These are phyloP conservation scores for Candida patagonica DNA, from an alignment of 805 yeast species.

Conservation along the genomic window DNA sequence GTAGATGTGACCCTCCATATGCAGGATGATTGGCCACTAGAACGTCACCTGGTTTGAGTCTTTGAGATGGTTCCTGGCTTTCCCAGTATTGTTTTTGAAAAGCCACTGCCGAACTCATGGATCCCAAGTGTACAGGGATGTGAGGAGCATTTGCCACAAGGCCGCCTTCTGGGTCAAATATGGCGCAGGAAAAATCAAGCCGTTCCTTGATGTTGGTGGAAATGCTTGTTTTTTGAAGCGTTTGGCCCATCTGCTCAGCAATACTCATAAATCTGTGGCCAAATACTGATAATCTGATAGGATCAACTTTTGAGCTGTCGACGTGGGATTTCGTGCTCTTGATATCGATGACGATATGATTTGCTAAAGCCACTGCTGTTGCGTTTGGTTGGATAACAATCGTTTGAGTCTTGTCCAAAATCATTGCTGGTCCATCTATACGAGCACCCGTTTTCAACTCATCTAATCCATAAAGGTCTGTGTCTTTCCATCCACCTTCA, in stretches of 20 bases:
- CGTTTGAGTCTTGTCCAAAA: conserved; percentile 77
- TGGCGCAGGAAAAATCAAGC: conserved; percentile 75
- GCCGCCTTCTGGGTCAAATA: conserved; percentile 68
- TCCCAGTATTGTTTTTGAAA: conserved; percentile 59
- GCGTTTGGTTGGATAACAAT: conserved; percentile 59
- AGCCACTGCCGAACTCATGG: conserved; percentile 73
- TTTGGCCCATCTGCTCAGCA: conserved; percentile 84
- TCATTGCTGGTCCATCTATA: conserved; percentile 62
- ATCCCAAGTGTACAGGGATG: conserved; percentile 78
- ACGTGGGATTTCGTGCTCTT: not conserved
- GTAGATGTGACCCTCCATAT: conserved; percentile 80
- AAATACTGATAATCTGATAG: conserved; percentile 65
- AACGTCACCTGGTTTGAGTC: conserved; percentile 61
- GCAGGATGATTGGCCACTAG: conserved; percentile 73
- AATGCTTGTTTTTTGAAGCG: conserved; percentile 69
- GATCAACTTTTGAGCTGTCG: conserved; percentile 39
- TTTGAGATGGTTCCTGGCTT: conserved; percentile 29
- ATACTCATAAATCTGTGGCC: conserved; percentile 83
- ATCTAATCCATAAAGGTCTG: conserved; percentile 50
- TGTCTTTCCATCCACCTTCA: conserved; percentile 38
- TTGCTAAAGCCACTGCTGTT: conserved; percentile 43
- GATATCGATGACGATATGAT: conserved; percentile 50
- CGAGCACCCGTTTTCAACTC: conserved; percentile 43
- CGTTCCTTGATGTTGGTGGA: conserved; percentile 80
- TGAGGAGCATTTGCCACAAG: conserved; percentile 84